phyloP scores from a whole-genome alignment of 495 filamentous ascomycete species.

The Rhypophila decipiens region DNA sequence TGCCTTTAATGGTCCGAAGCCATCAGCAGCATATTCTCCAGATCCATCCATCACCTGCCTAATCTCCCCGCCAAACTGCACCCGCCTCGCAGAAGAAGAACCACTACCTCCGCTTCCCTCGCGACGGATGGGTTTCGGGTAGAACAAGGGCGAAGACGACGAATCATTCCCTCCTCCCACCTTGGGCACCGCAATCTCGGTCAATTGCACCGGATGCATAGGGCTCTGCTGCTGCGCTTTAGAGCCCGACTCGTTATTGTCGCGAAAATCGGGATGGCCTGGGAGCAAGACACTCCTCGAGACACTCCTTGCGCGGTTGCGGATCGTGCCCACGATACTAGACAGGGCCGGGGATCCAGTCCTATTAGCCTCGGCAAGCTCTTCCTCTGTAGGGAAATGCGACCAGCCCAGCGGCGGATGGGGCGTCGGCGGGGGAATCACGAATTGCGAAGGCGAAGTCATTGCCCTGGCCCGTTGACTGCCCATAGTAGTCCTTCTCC shows the following conservation, averaged over 20 bases:
- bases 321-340: slow-evolving; percentile 55
- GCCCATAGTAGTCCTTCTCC: slow-evolving; percentile 67
- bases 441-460: slow-evolving; percentile 28
- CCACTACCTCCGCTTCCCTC: slow-evolving; percentile 27
- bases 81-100: slow-evolving; percentile 32
- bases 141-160: slow-evolving; percentile 36
- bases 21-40: no score
- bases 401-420: slow-evolving; percentile 89
- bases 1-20: slow-evolving; percentile 34
- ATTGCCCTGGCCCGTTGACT: slow-evolving; percentile 33
- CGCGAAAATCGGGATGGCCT: slow-evolving; percentile 32
- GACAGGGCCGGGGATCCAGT: slow-evolving; percentile 44
- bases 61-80: slow-evolving; percentile 30
- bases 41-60: slow-evolving; percentile 3
- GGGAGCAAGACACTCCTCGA: slow-evolving; percentile 45
- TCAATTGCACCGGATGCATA: slow-evolving; percentile 54
- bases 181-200: slow-evolving; percentile 50
- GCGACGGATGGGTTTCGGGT: slow-evolving; percentile 27
- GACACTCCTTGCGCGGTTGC: slow-evolving; percentile 46
- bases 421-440: slow-evolving; percentile 40
- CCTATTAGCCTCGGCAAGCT: slow-evolving; percentile 47
- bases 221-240: slow-evolving; percentile 34
- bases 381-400: slow-evolving; percentile 64
- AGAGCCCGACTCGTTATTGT: slow-evolving; percentile 5
- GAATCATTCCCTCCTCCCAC: slow-evolving; percentile 37